These are phyloP conservation scores for Oldenlandia corymbosa DNA, from an alignment of 257 asterid genomes.

Conservation along the genomic window DNA sequence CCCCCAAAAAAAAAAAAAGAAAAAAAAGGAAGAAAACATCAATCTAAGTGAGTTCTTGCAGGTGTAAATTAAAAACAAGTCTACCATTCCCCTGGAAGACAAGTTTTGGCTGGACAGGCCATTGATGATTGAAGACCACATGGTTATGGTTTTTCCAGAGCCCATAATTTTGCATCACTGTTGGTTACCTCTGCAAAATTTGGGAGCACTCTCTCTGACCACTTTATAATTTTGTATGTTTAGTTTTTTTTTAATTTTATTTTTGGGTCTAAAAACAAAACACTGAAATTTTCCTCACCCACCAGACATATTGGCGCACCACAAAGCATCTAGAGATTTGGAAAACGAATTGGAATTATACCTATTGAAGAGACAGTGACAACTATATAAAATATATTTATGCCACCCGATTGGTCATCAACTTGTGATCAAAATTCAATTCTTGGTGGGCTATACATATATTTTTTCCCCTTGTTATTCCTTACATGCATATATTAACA, in stretches of 20 bases:
- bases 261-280: slow-evolving; percentile 15
- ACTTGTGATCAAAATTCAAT: slow-evolving; percentile 16
- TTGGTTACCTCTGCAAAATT: background rate
- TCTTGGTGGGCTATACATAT: slow-evolving; percentile 13
- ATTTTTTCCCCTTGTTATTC: no score
- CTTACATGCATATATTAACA: slow-evolving; percentile 17
- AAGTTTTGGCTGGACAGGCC: background rate
- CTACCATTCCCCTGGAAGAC: background rate
- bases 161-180: background rate
- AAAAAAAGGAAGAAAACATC: no score
- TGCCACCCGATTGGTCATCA: slow-evolving; percentile 16
- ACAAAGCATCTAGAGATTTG: background rate
- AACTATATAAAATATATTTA: no score
- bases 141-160: slow-evolving; percentile 10
- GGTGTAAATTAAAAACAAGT: slow-evolving; percentile 5
- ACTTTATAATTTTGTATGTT: background rate
- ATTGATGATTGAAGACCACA: slow-evolving; percentile 11
- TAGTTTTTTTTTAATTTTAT: no score
- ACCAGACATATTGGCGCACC: background rate
- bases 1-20: no score
- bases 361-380: slow-evolving; percentile 13
- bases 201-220: background rate
- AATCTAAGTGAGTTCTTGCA: background rate
- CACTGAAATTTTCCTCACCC: background rate
- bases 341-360: background rate